A percentile compares a stretch with the other conserved stretches of the same genome.
Conservation (phyloP, 163 green algal genomes). For the Chlorella variabilis region DNA sequence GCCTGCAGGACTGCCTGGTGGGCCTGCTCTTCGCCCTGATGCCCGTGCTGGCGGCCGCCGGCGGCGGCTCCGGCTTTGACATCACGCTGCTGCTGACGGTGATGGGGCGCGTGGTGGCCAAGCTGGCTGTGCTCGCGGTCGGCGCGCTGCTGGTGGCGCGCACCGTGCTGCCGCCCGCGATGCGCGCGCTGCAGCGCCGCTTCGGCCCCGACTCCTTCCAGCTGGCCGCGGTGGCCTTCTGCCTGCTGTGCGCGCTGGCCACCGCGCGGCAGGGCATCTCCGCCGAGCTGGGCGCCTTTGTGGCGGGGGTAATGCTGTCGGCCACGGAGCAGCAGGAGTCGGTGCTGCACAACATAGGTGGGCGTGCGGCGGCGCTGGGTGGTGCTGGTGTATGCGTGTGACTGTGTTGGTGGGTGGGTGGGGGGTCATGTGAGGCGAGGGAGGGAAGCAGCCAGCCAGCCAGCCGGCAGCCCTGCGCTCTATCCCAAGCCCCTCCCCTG, state of each 20-base stretch:
- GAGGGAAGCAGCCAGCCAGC: no score
- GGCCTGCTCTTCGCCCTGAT: conserved; percentile 94
- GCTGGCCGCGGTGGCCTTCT: conserved; percentile 69
- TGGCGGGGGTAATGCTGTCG: conserved; percentile 80
- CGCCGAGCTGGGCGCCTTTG: conserved; percentile 88
- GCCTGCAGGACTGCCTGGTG: conserved; percentile 89
- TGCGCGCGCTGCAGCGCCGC: conserved; percentile 46
- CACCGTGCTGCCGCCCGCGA: conserved; percentile 46
- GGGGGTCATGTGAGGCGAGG: background rate
- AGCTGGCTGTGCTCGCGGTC: conserved; percentile 37
- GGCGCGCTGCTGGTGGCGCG: conserved; percentile 37
- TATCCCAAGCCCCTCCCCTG: no score
- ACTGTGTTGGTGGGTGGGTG: background rate
- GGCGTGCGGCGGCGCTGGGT: background rate
- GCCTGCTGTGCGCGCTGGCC: conserved; percentile 69
- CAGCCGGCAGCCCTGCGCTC: no score
- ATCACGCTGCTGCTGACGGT: conserved; percentile 11
- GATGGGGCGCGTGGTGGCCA: conserved; percentile 35
- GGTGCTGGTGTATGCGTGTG: no score
- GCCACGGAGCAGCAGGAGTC: conserved; percentile 65
- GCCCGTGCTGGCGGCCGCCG: conserved; percentile 72
- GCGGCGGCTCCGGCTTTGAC: conserved; percentile 19
- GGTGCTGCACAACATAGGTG: conserved; percentile 54
- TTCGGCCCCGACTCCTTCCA: conserved; percentile 57
- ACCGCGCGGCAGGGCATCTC: conserved; percentile 74